These are phyloP conservation scores for Chimonanthus salicifolius DNA, from an alignment of 164 flowering plant species.

Conservation along the genomic window DNA sequence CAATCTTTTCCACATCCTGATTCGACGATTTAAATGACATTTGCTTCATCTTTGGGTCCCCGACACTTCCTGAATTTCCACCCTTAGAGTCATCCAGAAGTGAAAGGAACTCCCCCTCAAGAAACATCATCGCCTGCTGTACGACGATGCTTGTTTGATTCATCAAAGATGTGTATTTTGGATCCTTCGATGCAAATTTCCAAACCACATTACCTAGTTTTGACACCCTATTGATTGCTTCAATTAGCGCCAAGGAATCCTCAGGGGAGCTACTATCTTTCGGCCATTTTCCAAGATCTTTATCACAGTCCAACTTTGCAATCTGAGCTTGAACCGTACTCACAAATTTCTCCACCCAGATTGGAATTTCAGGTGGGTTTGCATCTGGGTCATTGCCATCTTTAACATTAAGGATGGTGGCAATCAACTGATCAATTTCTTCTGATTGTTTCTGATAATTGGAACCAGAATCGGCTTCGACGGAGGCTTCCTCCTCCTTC, in stretches of 20 bases:
- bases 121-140: constrained; percentile 51
- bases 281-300: constrained; percentile 22
- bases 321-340: constrained; percentile 28
- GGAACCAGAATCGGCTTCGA: constrained; percentile 5
- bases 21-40: neutral
- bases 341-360: constrained; percentile 20
- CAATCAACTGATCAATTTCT: constrained; percentile 26
- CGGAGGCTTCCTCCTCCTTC: neutral
- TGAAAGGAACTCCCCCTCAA: constrained; percentile 62
- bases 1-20: neutral
- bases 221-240: constrained; percentile 21
- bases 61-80: neutral
- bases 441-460: constrained; percentile 11
- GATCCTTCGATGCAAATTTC: constrained; percentile 6
- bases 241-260: constrained; percentile 18
- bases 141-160: constrained; percentile 35
- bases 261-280: constrained; percentile 8
- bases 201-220: constrained; percentile 18
- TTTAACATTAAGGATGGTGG: neutral
- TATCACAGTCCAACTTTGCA: constrained; percentile 21
- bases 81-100: constrained; percentile 37
- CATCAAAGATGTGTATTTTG: constrained; percentile 7
- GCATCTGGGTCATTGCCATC: neutral
- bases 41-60: neutral
- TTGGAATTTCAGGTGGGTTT: constrained; percentile 23